A percentile compares a stretch with the other conserved stretches of the same genome.
Evolutionary conservation across 1,284 basidiomycete species (phyloP).

Genomic region (Ceratobasidium sp.): DNA sequence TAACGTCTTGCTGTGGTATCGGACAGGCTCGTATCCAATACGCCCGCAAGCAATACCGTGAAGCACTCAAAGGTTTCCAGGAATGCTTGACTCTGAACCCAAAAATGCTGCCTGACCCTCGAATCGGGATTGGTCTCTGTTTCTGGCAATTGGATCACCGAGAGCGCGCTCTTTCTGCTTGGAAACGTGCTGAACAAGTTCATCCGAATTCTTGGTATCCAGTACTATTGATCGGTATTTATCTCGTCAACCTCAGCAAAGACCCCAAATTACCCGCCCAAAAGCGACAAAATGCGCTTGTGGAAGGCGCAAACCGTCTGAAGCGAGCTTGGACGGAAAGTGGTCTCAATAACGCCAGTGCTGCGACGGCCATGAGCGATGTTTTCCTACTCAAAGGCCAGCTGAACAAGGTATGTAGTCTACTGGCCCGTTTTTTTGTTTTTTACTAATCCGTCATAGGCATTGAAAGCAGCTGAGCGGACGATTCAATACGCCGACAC

Average conservation of each 20-base stretch:
- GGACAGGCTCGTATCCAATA: constrained; percentile 83
- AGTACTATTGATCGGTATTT: constrained; percentile 80
- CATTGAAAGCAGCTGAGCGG: constrained; percentile 89
- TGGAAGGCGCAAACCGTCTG: constrained; percentile 44
- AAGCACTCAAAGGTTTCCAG: constrained; percentile 84
- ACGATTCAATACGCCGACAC: constrained; percentile 93
- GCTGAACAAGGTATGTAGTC: constrained; percentile 42
- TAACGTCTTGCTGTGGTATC: constrained; percentile 5
- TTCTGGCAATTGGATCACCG: constrained; percentile 86
- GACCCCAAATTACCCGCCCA: constrained; percentile 64
- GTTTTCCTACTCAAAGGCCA: constrained; percentile 70
- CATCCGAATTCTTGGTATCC: constrained; percentile 80
- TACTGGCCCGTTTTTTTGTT: neutral
- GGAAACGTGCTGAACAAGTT: constrained; percentile 84
- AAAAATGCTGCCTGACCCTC: constrained; percentile 82
- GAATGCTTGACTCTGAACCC: constrained; percentile 80
- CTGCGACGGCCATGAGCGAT: constrained; percentile 79
- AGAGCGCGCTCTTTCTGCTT: constrained; percentile 79
- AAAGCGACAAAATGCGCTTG: constrained; percentile 61
- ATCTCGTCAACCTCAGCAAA: constrained; percentile 82
- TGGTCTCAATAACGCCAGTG: constrained; percentile 74
- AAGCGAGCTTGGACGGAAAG: constrained; percentile 46
- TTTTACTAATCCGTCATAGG: constrained; percentile 54
- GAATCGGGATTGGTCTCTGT: constrained; percentile 92
- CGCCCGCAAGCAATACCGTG: constrained; percentile 75